Conservation (phyloP, 2,329 filamentous ascomycete genomes). For the Didymella keratinophila region DNA sequence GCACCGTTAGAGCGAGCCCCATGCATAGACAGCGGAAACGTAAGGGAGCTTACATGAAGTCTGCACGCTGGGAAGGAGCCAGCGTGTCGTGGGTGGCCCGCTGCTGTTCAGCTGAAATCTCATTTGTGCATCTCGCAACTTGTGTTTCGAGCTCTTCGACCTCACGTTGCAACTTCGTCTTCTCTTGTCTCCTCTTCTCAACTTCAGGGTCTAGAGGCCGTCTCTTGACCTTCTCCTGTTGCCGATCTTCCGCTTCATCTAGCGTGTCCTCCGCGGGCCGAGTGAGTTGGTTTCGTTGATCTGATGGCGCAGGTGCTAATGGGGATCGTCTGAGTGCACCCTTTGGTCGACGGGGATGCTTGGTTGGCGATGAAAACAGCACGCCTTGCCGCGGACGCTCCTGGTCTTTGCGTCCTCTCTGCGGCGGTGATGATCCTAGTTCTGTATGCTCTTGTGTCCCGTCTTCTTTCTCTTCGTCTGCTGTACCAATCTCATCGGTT, state of each 20-base stretch:
- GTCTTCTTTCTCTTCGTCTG: neutral
- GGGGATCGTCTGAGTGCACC: slow-evolving; percentile 27
- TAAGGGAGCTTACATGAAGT: slow-evolving; percentile 32
- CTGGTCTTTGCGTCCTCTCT: slow-evolving; percentile 20
- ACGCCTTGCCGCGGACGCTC: slow-evolving; percentile 36
- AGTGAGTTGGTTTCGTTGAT: slow-evolving; percentile 23
- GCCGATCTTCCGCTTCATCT: slow-evolving; percentile 1
- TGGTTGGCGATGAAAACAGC: slow-evolving; percentile 45
- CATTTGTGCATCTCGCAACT: slow-evolving; percentile 38
- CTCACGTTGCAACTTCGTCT: slow-evolving; percentile 38
- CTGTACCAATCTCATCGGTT: neutral
- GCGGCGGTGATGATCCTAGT: slow-evolving; percentile 34
- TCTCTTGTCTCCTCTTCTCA: slow-evolving; percentile 43
- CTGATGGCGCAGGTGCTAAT: slow-evolving; percentile 24
- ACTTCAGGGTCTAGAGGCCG: slow-evolving; percentile 33
- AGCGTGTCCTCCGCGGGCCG: slow-evolving; percentile 23
- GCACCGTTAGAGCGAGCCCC: slow-evolving; percentile 16
- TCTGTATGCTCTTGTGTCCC: slow-evolving; percentile 29
- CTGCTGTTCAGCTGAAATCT: slow-evolving; percentile 40
- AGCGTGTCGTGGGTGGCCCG: slow-evolving; percentile 23
- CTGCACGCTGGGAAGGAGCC: slow-evolving; percentile 31
- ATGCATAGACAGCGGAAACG: neutral
- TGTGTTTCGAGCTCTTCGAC: slow-evolving; percentile 44
- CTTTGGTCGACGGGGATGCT: slow-evolving; percentile 34
- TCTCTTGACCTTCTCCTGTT: slow-evolving; percentile 12